Conservation (phyloP, 352 stramenopile genomes). For the Phytopythium litorale region DNA sequence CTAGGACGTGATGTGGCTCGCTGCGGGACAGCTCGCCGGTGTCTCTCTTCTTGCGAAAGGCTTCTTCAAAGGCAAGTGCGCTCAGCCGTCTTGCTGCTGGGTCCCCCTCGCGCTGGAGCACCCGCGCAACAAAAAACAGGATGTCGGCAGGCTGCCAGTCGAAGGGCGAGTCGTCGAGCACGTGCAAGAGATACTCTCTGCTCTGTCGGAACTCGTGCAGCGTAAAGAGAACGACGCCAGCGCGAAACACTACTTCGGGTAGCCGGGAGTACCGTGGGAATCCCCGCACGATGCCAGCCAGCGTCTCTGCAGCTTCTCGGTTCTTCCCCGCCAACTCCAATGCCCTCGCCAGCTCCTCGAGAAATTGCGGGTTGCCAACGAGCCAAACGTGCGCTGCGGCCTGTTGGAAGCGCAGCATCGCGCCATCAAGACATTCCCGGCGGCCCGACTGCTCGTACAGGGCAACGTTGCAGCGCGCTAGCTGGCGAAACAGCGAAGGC, state of each 20-base stretch:
- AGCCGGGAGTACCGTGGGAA: slow-evolving; percentile 55
- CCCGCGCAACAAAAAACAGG: slow-evolving; percentile 51
- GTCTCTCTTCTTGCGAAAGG: slow-evolving; percentile 36
- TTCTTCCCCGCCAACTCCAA: slow-evolving; percentile 40
- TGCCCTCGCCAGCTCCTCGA: slow-evolving; percentile 53
- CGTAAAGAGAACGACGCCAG: slow-evolving; percentile 53
- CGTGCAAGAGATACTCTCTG: slow-evolving; percentile 63
- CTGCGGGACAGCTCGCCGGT: slow-evolving; percentile 5
- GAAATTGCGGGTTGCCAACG: slow-evolving; percentile 43
- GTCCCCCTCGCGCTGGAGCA: slow-evolving; percentile 57
- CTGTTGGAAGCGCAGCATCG: slow-evolving; percentile 45
- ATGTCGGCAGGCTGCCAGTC: slow-evolving; percentile 50
- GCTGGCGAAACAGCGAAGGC: slow-evolving; percentile 32
- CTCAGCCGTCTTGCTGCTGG: slow-evolving; percentile 31
- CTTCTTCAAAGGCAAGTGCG: slow-evolving; percentile 63
- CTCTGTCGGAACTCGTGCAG: slow-evolving; percentile 60
- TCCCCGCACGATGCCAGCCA: slow-evolving; percentile 48
- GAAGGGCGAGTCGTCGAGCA: slow-evolving; percentile 45
- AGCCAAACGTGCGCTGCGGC: slow-evolving; percentile 41
- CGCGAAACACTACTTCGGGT: slow-evolving; percentile 59
- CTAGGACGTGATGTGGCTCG: not conserved
- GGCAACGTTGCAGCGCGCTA: slow-evolving; percentile 36
- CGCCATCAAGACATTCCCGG: slow-evolving; percentile 30
- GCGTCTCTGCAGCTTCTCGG: slow-evolving; percentile 44
- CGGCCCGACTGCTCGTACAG: slow-evolving; percentile 29